phyloP scores from a whole-genome alignment of 371 early-diverging fungal species.

The Rhizopus delemar region DNA sequence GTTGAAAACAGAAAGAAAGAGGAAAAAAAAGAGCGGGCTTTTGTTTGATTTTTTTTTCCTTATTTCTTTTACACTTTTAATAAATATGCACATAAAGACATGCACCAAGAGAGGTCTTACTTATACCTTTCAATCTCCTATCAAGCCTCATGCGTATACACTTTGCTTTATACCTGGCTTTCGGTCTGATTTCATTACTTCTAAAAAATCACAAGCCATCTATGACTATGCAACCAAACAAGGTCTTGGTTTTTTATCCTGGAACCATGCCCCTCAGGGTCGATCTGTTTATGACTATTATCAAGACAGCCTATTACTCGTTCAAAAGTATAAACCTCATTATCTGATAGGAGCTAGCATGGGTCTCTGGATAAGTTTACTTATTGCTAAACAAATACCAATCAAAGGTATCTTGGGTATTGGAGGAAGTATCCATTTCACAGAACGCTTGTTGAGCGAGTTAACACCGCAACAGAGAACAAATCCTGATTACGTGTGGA shows the following conservation, averaged over 20 bases:
- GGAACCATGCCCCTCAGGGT: constrained; percentile 30
- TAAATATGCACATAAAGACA: neutral
- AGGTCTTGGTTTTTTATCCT: constrained; percentile 32
- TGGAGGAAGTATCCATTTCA: constrained; percentile 43
- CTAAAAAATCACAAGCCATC: constrained; percentile 31
- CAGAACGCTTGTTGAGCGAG: constrained; percentile 42
- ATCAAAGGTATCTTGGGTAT: constrained; percentile 35
- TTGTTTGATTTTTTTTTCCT: neutral
- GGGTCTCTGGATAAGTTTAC: constrained; percentile 43
- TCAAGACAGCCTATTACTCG: constrained; percentile 20
- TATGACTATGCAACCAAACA: constrained; percentile 20
- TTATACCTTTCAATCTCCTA: neutral
- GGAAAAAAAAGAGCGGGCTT: neutral
- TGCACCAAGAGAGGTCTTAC: neutral
- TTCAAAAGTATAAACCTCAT: constrained; percentile 2
- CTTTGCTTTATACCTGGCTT: constrained; percentile 52
- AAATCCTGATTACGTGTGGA: constrained; percentile 25
- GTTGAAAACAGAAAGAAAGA: neutral
- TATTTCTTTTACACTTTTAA: too few species aligned
- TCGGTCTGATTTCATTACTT: constrained; percentile 32
- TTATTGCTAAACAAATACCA: constrained; percentile 14
- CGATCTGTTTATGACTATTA: constrained; percentile 32
- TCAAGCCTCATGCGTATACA: constrained; percentile 11
- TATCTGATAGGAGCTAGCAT: constrained; percentile 41
- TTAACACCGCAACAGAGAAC: constrained; percentile 20